Evolutionary conservation across 768 basidiomycete species (phyloP), one percentile per base, ranked within the genome.

Genomic region (Leccinum broughii): DNA sequence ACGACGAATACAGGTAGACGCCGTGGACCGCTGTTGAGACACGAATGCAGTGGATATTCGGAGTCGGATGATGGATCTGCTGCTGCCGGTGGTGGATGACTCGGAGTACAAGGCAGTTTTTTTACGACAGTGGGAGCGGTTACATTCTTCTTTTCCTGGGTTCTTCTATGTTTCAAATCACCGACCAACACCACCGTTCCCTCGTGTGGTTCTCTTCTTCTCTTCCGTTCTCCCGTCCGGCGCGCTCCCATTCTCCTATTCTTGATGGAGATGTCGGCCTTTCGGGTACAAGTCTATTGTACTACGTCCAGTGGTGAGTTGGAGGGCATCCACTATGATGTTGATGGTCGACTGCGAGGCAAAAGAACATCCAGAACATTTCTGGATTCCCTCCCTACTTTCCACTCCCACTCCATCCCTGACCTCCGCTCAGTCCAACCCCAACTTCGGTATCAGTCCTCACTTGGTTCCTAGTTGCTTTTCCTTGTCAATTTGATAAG

Each of bases 1-100:
- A 46, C 1, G 5, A 28, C 14, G 46, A 46, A 17, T 39, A 26
- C 28, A 44, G 4, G 7, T 6, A 14, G 26, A 50, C 13, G 15
- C 41, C 20, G n/a, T 51, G 30, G 59, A 67, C 3, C 14, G 4
- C 5, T 60, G 48, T 46, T 62, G 39, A 44, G 51, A 44, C 28
- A 30, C 14, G 17, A 53, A 32, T 17, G 3, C 6, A 34, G 44
- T 17, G 44, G 15, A 3, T 14, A 58, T 50, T 51, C 26, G 9
- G 30, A 30, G 30, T 30, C 30, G 30, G 30, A 30, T 30, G 30
- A 30, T 30, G 30, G 30, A 30, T 30, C 30, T 30, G 2, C 30
- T 30, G 9, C 30, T 0, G 51, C 5, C 5, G 6, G 10, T 20
- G n/a, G 11, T 20, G 11, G n/a, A n/a, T n/a, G 41, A 30, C 30